Evolutionary conservation across 2,329 filamentous ascomycete species (phyloP).

Genomic region (Chrysosphaeria jannelii): DNA sequence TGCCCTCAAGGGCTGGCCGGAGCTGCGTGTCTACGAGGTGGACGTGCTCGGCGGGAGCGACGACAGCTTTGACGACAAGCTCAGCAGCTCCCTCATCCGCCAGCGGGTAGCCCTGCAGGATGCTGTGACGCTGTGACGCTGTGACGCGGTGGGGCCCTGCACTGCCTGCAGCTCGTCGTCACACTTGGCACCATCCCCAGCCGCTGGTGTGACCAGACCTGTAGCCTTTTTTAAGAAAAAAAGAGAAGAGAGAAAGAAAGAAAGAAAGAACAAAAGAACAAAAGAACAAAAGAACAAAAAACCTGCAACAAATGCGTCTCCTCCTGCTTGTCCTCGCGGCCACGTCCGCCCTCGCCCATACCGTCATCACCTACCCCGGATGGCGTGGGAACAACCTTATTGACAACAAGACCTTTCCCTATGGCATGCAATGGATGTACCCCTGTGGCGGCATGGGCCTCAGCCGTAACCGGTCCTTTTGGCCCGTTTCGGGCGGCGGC

Average conservation of each 20-base stretch:
- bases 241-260: too few species aligned
- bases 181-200: too few species aligned
- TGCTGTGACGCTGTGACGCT: too few species aligned
- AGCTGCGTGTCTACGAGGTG: conserved; percentile 60
- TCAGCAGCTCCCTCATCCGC: conserved; percentile 72
- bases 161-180: too few species aligned
- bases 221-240: too few species aligned
- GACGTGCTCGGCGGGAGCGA: conserved; percentile 48
- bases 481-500: conserved; percentile 71
- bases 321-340: conserved; percentile 15
- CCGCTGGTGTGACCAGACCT: too few species aligned
- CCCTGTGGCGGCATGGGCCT: conserved; percentile 72
- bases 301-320: too few species aligned
- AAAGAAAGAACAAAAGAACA: too few species aligned
- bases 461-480: conserved; percentile 63
- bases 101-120: conserved; percentile 14
- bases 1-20: conserved; percentile 40
- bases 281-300: too few species aligned
- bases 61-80: conserved; percentile 48
- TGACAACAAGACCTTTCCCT: conserved; percentile 51
- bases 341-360: conserved; percentile 32
- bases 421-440: conserved; percentile 87
- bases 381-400: conserved; percentile 69
- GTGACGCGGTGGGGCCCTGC: too few species aligned
- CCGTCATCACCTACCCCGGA: conserved; percentile 61